Percentiles rank a stretch among this genome's conserved stretches.
These are phyloP conservation scores for Dryas octopetala DNA, from an alignment of 306 rosid species.

Conservation along the genomic window DNA sequence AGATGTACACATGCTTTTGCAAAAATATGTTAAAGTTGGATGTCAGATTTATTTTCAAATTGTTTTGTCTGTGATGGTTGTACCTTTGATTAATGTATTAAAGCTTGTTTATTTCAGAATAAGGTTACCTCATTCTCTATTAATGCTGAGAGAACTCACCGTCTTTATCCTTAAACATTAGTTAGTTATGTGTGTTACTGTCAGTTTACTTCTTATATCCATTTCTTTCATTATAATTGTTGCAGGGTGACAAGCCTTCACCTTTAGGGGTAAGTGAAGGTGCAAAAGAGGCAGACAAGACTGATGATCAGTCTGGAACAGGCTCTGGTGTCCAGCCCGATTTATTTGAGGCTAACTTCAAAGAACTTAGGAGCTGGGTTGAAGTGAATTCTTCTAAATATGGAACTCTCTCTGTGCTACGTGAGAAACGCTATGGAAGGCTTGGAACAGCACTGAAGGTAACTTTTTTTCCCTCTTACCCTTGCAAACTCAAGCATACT, in stretches of 20 bases:
- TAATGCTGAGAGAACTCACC: background rate
- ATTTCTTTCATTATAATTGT: conserved; percentile 9
- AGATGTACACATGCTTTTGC: background rate
- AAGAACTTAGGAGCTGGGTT: conserved; percentile 87
- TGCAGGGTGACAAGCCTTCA: conserved; percentile 44
- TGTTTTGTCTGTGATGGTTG: background rate
- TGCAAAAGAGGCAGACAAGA: conserved; percentile 40
- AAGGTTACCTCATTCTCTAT: background rate
- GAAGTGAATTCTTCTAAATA: conserved; percentile 70
- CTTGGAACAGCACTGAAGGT: conserved; percentile 93
- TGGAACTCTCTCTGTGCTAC: conserved; percentile 69
- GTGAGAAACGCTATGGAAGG: conserved; percentile 72
- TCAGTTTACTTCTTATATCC: background rate
- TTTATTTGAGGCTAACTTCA: conserved; percentile 72
- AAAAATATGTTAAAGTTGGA: background rate
- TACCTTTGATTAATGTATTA: background rate
- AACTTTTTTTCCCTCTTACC: background rate
- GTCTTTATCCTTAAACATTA: background rate
- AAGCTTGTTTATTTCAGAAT: background rate
- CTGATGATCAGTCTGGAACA: conserved; percentile 31
- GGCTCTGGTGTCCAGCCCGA: conserved; percentile 40
- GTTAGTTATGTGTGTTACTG: background rate
- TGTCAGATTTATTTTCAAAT: background rate
- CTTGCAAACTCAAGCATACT: background rate
- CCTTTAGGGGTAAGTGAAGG: conserved; percentile 37